phyloP scores from a whole-genome alignment of 495 filamentous ascomycete genomes.

The Tetracladium setigerum region DNA sequence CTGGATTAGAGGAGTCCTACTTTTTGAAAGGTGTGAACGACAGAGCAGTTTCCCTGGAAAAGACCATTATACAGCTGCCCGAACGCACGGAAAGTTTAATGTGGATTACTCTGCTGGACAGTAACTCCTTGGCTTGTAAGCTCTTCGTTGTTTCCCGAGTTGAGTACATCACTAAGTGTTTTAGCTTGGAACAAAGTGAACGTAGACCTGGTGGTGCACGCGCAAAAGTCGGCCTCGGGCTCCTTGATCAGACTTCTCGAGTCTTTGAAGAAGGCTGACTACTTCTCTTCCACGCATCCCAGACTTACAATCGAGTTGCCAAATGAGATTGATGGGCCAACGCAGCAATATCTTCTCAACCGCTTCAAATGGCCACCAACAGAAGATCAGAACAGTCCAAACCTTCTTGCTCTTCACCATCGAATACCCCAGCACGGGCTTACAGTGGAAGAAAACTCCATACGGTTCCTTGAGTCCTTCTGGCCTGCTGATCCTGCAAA shows the following conservation, averaged over 20 bases:
- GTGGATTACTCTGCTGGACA: conserved; percentile 73
- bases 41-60: conserved; percentile 8
- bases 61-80: conserved; percentile 58
- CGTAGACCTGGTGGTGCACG: conserved; percentile 72
- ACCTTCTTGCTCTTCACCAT: conserved; percentile 61
- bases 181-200: conserved; percentile 66
- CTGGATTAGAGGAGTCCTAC: conserved; percentile 36
- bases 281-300: conserved; percentile 53
- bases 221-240: conserved; percentile 57
- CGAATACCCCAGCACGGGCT: conserved; percentile 50
- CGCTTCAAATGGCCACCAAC: conserved; percentile 57
- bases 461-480: conserved; percentile 71
- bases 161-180: conserved; percentile 6
- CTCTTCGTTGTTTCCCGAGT: neutral
- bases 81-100: conserved; percentile 46
- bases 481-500: conserved; percentile 55
- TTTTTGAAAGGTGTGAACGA: conserved; percentile 15
- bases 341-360: conserved; percentile 48
- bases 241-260: conserved; percentile 64
- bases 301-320: conserved; percentile 78
- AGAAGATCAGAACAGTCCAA: conserved; percentile 16
- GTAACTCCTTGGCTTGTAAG: conserved; percentile 58
- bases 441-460: conserved; percentile 54
- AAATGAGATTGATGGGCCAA: conserved; percentile 50
- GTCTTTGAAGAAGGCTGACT: conserved; percentile 67